Evolutionary conservation across 2,329 filamentous ascomycete genomes (phyloP), one percentile per base, ranked within the genome.

Genomic region (Pleurostoma richardsiae): DNA sequence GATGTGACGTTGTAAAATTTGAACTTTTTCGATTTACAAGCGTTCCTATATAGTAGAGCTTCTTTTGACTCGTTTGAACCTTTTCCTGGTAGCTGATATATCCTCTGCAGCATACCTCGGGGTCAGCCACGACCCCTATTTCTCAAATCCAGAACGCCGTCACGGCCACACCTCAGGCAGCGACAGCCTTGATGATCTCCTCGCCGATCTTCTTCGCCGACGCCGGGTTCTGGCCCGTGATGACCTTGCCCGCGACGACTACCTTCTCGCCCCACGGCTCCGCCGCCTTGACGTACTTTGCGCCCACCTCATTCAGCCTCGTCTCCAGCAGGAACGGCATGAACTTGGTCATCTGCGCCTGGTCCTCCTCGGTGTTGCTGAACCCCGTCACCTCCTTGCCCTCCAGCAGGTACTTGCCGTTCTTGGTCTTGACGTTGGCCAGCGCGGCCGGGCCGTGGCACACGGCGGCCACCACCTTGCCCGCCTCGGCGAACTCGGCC

Each of bases 401-500:
- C 43, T 72, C 64, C 38, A 87, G 62, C 7, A 86, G 64, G 43
- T 71, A 70, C 52, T 70, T 66, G 31, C 80, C 81, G 50, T 74
- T 67, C 4, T 65, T 52, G 26, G 73, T 57, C 56, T 73, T 77
- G 33, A 79, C 83, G 54, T 83, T 74, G 42, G 75, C 70, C 11
- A 88, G 69, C 10, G 76, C 85, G 4, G 77, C 78, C 3, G 84
- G 81, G 5, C 82, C 85, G 65, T 88, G 85, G 70, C 85, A 88
- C 41, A 88, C 82, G 4, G 84, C 80, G 0, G 79, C 69, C 10
- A 88, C 75, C 46, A 81, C 70, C 71, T 86, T 86, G 52, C 74
- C 77, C 3, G 74, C 71, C 38, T 69, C 66, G 56, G 73, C 77
- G 61, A 88, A 86, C 61, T 86, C 80, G 50, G 71, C 66, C 56